Conservation (phyloP, 805 yeast species). For the Candida orba region DNA sequence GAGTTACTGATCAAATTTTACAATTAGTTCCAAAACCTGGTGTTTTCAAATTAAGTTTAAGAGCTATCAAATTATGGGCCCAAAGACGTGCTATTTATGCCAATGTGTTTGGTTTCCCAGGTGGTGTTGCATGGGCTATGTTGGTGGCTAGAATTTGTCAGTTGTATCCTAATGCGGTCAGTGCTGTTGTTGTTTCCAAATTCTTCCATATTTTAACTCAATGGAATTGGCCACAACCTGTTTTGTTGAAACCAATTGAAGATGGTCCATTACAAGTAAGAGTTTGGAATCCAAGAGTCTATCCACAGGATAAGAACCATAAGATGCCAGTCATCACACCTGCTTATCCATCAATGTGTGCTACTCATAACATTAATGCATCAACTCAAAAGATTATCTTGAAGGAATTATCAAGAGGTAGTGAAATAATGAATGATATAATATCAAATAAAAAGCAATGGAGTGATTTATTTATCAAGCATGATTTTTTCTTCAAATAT, state of each 20-base stretch:
- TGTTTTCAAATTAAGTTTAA: constrained; percentile 83
- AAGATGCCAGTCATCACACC: constrained; percentile 98
- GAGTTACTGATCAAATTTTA: constrained; percentile 93
- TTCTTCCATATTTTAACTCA: constrained; percentile 79
- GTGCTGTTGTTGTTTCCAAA: constrained; percentile 84
- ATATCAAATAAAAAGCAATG: constrained; percentile 56
- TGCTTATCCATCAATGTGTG: constrained; percentile 98
- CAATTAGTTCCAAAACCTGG: constrained; percentile 86
- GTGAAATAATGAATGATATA: constrained; percentile 62
- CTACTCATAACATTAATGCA: constrained; percentile 89
- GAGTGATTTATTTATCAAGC: constrained; percentile 70
- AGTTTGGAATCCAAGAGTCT: constrained; percentile 93
- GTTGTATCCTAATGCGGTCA: constrained; percentile 90
- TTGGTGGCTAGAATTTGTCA: constrained; percentile 97
- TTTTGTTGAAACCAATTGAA: constrained; percentile 82
- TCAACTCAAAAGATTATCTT: constrained; percentile 82
- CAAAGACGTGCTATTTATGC: constrained; percentile 91
- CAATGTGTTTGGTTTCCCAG: constrained; percentile 95
- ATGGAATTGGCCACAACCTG: constrained; percentile 99
- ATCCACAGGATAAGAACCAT: constrained; percentile 84
- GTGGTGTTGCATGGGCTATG: constrained; percentile 99
- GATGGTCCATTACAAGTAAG: constrained; percentile 96
- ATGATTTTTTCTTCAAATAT: constrained; percentile 75
- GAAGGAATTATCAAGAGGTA: constrained; percentile 74
- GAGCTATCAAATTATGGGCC: constrained; percentile 96